Percentiles rank a stretch among this genome's conserved stretches.
Conservation (phyloP, 2,329 filamentous ascomycete species). For the Tolypocladium tundrense region DNA sequence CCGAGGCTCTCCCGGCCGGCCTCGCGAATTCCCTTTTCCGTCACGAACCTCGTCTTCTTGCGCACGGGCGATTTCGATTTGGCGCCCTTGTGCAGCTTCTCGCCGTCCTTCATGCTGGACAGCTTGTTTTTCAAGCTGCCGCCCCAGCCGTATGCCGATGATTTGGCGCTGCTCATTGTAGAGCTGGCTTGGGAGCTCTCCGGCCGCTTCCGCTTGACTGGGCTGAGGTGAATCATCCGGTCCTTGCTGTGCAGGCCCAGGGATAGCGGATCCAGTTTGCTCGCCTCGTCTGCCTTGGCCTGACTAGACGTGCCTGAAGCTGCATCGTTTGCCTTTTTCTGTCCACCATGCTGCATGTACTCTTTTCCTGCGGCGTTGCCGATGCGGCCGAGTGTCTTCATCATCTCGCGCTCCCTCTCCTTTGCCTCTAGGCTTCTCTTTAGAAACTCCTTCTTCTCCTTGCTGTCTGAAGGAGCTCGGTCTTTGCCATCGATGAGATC, state of each 20-base stretch:
- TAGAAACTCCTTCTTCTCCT: constrained; percentile 54
- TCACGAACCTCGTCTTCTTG: constrained; percentile 73
- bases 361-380: constrained; percentile 59
- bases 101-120: constrained; percentile 50
- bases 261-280: constrained; percentile 30
- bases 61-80: constrained; percentile 34
- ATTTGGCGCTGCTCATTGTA: constrained; percentile 12
- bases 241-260: constrained; percentile 23
- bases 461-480: constrained; percentile 43
- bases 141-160: constrained; percentile 45
- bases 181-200: constrained; percentile 32
- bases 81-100: constrained; percentile 30
- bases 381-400: constrained; percentile 53
- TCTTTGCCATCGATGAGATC: constrained; percentile 57
- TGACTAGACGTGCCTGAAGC: constrained; percentile 5
- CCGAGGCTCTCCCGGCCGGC: constrained; percentile 66
- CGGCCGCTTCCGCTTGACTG: constrained; percentile 51
- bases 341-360: constrained; percentile 48
- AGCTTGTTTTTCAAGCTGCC: constrained; percentile 44
- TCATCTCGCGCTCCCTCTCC: constrained; percentile 65
- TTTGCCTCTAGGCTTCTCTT: constrained; percentile 53
- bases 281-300: constrained; percentile 14
- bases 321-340: constrained; percentile 3
- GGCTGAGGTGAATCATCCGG: constrained; percentile 43
- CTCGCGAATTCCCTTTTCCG: constrained; percentile 66